Percentiles rank a stretch among this genome's conserved stretches.
phyloP scores from a whole-genome alignment of 2,329 filamentous ascomycete genomes.

The Aspergillus hiratsukae region DNA sequence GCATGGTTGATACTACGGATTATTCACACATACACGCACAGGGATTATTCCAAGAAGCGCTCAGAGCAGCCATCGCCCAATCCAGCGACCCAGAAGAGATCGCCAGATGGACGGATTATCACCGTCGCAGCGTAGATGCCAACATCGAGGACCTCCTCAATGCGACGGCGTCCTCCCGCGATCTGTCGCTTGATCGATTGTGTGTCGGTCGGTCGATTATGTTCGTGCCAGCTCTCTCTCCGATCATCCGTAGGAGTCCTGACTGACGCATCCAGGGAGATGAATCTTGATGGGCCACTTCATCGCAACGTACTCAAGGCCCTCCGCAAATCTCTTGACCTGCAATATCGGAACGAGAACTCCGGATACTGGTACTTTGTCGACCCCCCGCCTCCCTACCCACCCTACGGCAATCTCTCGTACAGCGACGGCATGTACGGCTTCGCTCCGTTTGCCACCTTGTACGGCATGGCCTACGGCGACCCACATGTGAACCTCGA shows the following conservation, averaged over 20 bases:
- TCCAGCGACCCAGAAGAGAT: not conserved
- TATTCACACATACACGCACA: not conserved
- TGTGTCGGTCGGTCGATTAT: not conserved
- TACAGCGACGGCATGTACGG: constrained; percentile 1
- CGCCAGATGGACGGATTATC: not conserved
- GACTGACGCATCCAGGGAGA: not conserved
- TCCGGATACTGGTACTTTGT: not conserved
- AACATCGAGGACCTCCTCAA: not conserved
- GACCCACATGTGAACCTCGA: not conserved
- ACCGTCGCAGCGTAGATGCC: not conserved
- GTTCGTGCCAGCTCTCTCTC: not conserved
- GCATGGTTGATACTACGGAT: not conserved
- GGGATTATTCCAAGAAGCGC: not conserved
- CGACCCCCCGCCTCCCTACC: not conserved
- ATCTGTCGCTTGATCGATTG: not conserved
- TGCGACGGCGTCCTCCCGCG: not conserved
- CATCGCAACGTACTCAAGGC: not conserved
- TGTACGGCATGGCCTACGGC: not conserved
- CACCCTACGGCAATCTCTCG: not conserved
- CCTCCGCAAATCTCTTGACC: not conserved
- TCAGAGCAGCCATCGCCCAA: not conserved
- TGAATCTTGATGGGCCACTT: not conserved
- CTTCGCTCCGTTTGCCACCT: not conserved
- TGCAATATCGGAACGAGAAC: not conserved
- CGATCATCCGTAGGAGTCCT: too few species aligned